These are phyloP conservation scores for Aethionema arabicum DNA, from an alignment of 345 rosid species.

Conservation along the genomic window DNA sequence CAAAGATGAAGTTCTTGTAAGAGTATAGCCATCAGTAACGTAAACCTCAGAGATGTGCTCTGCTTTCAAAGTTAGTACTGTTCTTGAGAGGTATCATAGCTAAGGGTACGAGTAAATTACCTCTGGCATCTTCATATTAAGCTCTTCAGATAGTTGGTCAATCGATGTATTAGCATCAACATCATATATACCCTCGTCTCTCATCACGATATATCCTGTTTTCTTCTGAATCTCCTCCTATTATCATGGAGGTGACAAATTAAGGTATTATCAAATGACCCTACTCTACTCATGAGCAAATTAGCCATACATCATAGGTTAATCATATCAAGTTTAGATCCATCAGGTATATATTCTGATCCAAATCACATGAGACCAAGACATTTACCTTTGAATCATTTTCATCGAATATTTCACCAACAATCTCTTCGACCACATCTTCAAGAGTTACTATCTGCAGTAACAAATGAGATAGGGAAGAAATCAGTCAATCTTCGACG, in stretches of 20 bases:
- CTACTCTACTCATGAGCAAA: constrained; percentile 2
- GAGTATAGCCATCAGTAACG: background rate
- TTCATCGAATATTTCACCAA: constrained; percentile 97
- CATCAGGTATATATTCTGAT: constrained; percentile 8
- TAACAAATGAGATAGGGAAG: constrained; percentile 21
- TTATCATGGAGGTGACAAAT: constrained; percentile 14
- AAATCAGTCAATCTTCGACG: constrained; percentile 15
- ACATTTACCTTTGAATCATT: constrained; percentile 85
- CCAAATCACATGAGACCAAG: constrained; percentile 19
- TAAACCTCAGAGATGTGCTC: too few species aligned
- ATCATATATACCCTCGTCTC: constrained; percentile 90
- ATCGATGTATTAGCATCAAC: constrained; percentile 98
- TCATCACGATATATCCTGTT: constrained; percentile 95
- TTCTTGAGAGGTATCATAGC: constrained; percentile 17
- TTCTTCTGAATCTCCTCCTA: constrained; percentile 99
- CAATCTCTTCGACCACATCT: constrained; percentile 98
- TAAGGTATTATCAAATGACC: constrained; percentile 11
- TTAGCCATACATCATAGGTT: constrained; percentile 4
- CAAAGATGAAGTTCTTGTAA: background rate
- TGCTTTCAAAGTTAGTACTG: background rate
- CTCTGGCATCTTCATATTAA: constrained; percentile 96
- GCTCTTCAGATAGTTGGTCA: constrained; percentile 94
- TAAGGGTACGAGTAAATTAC: constrained; percentile 40
- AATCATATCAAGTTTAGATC: constrained; percentile 1
- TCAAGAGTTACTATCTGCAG: constrained; percentile 89